Base-by-base conservation (phyloP, 1,284 basidiomycete species). In the Rhodotorula sp. region DNA sequence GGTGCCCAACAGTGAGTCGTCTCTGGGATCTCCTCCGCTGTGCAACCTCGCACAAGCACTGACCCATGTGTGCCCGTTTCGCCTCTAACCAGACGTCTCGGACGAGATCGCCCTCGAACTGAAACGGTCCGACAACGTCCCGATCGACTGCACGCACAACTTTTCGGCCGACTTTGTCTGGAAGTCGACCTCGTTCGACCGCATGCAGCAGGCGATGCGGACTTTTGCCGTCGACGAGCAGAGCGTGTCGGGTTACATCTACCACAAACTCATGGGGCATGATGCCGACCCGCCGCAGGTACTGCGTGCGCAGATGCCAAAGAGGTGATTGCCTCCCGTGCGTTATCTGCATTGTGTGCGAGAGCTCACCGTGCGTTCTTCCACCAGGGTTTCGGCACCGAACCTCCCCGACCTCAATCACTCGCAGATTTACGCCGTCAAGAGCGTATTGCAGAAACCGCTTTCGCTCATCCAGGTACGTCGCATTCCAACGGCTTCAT, bases 181-280 rank as follows among this genome's bases (percentile, higher is more conserved):
- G 96, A 99, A 99, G 82, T 94, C 93, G 12, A 99, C 96, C 1
- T 96, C 93, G 79, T 99, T 99, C 78, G 95, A 98, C 80, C 87
- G 96, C 65, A 99, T 99, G 96, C 96, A 99, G 80, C 85, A 92
- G 61, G 96, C 96, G 2, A 97, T 99, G 94, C 97, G 96, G 85
- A 97, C 94, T 3, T 99, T 99, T 80, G 95, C 96, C 17, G 90
- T 98, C 33, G 95, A 99, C 78, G 95, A 99, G 82, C 96, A 97
- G 85, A 96, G 93, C 81, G 95, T 99, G 76, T 95, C 93, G 79
- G 95, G 93, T 7, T 98, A 97, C 79, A 98, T 99, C 70, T 99
- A 99, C 80, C 95, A 98, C 82, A 98, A 97, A 83, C 87, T 99
- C 45, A 88, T 99, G 61, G 95, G 96, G 4, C 96, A 98, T 78